Evolutionary conservation across 1,284 basidiomycete species (phyloP), one percentile per base, ranked within the genome.

Genomic region (Trametes versicolor): DNA sequence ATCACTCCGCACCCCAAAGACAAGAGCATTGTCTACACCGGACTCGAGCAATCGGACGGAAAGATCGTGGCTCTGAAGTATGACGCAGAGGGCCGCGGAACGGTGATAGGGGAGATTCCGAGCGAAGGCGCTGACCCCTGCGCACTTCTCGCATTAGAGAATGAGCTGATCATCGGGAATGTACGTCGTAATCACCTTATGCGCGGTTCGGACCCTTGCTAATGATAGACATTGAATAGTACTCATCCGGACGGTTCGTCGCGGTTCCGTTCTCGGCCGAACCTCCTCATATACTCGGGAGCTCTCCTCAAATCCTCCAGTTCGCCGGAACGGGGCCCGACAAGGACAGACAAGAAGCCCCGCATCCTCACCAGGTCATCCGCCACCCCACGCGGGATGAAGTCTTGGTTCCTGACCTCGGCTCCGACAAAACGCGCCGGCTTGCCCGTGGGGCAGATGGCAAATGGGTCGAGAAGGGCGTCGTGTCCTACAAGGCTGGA

Each of bases 291-390:
- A 73, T 87, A 29, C 21, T 70, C 32, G 51, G 55, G 15, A 53
- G 12, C 41, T n/a, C 62, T 39, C 56, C 47, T 4, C n/a, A 59
- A 29, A 21, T 52, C 37, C 34, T 63, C 8, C 58, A 62, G 10
- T 86, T 70, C 55, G 75, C 72, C 21, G 87, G 85, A 7, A 78
- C 80, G 0, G 90, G 91, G 0, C 88, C 89, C 3, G 82, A 90
- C 72, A 71, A 72, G 32, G 81, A 81, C n/a, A 83, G 92, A 37
- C 92, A 94, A 71, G 81, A 84, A 62, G 75, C 75, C 2, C 81
- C 92, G 2, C 92, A 94, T 72, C 88, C 89, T 0, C 92, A 94
- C 74, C 88, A 93, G 71, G 83, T 87, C 37, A 72, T 83, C 59
- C 70, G 85, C 51, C 78, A 81, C 53, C 68, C 78, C 2, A 70